phyloP scores from a whole-genome alignment of 148 eudicot species.

The Silene conica region DNA sequence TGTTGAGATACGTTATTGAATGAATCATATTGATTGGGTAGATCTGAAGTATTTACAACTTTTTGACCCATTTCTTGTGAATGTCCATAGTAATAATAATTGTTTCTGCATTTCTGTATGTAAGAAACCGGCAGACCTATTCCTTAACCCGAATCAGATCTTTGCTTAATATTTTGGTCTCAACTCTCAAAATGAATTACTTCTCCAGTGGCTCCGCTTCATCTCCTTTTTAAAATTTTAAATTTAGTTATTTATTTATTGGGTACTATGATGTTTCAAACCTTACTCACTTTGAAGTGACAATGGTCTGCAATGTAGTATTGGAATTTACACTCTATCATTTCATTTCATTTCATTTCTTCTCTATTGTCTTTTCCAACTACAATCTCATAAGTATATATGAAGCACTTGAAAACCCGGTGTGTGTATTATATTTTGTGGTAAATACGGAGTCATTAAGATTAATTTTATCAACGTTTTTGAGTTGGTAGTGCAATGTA shows the following conservation, averaged over 20 bases:
- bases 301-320: background rate
- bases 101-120: background rate
- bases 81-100: no score
- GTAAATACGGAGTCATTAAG: background rate
- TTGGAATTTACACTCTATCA: constrained; percentile 1
- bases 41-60: constrained; percentile 18
- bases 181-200: no score
- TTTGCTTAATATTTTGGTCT: constrained; percentile 8
- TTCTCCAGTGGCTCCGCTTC: background rate
- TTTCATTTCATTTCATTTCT: constrained; percentile 1
- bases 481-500: background rate
- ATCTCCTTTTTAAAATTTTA: background rate
- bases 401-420: background rate
- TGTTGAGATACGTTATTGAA: background rate
- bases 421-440: background rate
- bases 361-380: background rate
- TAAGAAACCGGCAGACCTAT: constrained; percentile 16
- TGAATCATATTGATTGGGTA: background rate
- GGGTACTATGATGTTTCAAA: background rate
- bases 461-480: no score
- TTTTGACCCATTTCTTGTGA: background rate
- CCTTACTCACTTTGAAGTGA: constrained; percentile 15
- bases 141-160: background rate
- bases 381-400: background rate
- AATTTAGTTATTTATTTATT: background rate